phyloP scores from a whole-genome alignment of 2,329 filamentous ascomycete species.

The Pyrenophora seminiperda region DNA sequence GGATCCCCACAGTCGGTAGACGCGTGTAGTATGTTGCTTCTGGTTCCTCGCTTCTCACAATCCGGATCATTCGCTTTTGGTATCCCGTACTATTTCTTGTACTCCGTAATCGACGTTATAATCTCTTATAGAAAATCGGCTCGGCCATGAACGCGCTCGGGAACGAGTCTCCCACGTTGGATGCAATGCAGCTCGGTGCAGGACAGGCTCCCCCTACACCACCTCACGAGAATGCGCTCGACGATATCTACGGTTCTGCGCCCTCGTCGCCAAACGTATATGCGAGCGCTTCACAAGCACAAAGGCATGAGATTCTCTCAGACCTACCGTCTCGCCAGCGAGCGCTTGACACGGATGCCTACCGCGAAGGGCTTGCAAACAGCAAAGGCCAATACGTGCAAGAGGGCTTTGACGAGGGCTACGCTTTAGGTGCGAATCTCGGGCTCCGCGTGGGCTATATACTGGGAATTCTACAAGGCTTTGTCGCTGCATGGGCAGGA shows the following conservation, averaged over 20 bases:
- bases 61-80: conserved; percentile 10
- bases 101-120: neutral
- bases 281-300: conserved; percentile 3
- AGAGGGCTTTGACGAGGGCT: conserved; percentile 89
- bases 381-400: conserved; percentile 81
- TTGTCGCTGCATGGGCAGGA: conserved; percentile 58
- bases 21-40: conserved; percentile 16
- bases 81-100: conserved; percentile 9
- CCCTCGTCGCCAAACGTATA: conserved; percentile 45
- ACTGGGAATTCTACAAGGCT: conserved; percentile 76
- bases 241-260: conserved; percentile 56
- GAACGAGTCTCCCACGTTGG: conserved; percentile 35
- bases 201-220: conserved; percentile 41
- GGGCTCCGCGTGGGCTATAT: conserved; percentile 76
- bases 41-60: conserved; percentile 15
- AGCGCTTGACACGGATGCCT: conserved; percentile 82
- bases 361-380: conserved; percentile 80
- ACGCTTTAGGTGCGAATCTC: conserved; percentile 78
- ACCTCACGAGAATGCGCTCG: conserved; percentile 45
- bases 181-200: conserved; percentile 34
- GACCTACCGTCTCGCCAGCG: conserved; percentile 76
- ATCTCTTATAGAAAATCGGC: neutral
- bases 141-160: conserved; percentile 23
- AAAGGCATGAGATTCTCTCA: conserved; percentile 57
- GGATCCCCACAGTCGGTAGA: conserved; percentile 19